Conservation (phyloP, 2,329 filamentous ascomycete genomes). For the Aspergillus quadrilineatus region DNA sequence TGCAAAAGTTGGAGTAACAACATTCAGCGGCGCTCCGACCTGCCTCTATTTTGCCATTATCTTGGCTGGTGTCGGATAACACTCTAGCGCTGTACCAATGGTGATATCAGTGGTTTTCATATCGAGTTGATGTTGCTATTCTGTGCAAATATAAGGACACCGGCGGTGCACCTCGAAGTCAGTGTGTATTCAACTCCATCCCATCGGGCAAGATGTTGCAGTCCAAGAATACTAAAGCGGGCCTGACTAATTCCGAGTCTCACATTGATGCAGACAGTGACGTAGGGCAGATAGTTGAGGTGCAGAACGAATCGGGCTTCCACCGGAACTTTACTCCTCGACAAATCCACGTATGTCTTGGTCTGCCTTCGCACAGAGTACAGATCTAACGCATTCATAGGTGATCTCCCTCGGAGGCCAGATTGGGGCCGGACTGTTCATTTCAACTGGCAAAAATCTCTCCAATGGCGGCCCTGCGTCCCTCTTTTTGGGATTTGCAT, state of each 20-base stretch:
- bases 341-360: conserved; percentile 4
- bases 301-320: not conserved
- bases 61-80: not conserved
- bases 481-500: conserved; percentile 35
- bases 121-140: not conserved
- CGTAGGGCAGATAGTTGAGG: not conserved
- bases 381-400: not conserved
- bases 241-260: not conserved
- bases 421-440: conserved; percentile 22
- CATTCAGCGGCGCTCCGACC: conserved; percentile 1
- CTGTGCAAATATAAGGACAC: not conserved
- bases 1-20: not conserved
- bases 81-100: not conserved
- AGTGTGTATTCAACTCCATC: not conserved
- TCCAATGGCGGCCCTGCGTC: conserved; percentile 31
- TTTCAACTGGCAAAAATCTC: conserved; percentile 25
- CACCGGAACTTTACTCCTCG: conserved; percentile 7
- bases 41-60: conserved; percentile 2
- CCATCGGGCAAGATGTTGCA: not conserved
- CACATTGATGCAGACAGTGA: not conserved
- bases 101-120: not conserved
- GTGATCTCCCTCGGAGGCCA: conserved; percentile 7
- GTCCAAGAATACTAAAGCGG: not conserved
- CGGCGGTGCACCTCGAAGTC: not conserved
- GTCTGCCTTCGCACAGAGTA: not conserved